These are phyloP conservation scores for Rhodamnia rubescens DNA, from an alignment of 345 rosid species.

Conservation along the genomic window DNA sequence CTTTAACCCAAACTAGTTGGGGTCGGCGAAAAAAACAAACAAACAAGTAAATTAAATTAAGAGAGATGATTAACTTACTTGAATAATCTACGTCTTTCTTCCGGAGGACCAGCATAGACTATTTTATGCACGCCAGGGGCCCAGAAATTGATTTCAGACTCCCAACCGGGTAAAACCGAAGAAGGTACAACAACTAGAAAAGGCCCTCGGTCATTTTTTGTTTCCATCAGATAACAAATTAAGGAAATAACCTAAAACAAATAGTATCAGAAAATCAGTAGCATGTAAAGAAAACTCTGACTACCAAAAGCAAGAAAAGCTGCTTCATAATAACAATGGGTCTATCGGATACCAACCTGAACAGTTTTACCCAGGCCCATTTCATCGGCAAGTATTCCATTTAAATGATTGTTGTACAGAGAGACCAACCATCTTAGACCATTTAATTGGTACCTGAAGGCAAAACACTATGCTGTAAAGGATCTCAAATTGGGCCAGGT, in stretches of 20 bases:
- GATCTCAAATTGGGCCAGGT: neutral
- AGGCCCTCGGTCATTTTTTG: slow-evolving; percentile 86
- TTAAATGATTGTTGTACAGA: slow-evolving; percentile 74
- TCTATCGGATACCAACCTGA: slow-evolving; percentile 37
- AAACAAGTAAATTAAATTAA: neutral
- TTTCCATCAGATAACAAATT: slow-evolving; percentile 87
- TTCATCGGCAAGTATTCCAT: slow-evolving; percentile 96
- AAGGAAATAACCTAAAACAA: slow-evolving; percentile 57
- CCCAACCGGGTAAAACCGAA: slow-evolving; percentile 90
- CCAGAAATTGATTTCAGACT: slow-evolving; percentile 74
- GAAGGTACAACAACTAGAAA: slow-evolving; percentile 92
- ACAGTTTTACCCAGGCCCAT: slow-evolving; percentile 99
- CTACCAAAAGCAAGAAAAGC: neutral
- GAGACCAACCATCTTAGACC: slow-evolving; percentile 92
- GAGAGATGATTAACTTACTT: slow-evolving; percentile 34
- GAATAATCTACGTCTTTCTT: slow-evolving; percentile 80
- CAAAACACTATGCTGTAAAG: neutral
- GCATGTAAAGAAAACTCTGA: neutral
- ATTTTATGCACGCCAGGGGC: slow-evolving; percentile 66
- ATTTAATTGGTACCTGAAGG: slow-evolving; percentile 81
- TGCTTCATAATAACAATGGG: neutral
- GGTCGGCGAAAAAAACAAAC: too few relatives aligned
- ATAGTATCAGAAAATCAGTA: neutral
- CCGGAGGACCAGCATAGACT: slow-evolving; percentile 82
- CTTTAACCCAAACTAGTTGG: too few relatives aligned